phyloP scores from a whole-genome alignment of 805 yeast genomes.

The Metschnikowia matae region DNA sequence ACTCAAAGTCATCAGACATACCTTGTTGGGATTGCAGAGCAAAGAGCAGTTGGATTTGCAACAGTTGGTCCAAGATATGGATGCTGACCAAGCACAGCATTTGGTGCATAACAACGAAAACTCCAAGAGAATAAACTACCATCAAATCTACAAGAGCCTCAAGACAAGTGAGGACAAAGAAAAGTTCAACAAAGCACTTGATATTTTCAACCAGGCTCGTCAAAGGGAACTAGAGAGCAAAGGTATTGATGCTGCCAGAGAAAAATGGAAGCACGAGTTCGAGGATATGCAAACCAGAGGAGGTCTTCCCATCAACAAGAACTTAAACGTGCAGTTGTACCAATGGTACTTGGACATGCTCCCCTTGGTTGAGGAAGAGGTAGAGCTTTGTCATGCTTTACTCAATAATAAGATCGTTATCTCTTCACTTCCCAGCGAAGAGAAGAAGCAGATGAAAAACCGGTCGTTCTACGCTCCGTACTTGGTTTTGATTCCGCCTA shows the following conservation, averaged over 20 bases:
- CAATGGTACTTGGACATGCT: slow-evolving; percentile 76
- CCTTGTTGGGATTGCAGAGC: slow-evolving; percentile 46
- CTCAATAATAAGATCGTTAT: slow-evolving; percentile 23
- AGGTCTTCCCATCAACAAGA: slow-evolving; percentile 49
- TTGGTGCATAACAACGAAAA: slow-evolving; percentile 28
- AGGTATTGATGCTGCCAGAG: slow-evolving; percentile 80
- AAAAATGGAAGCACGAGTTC: slow-evolving; percentile 82
- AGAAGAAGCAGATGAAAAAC: slow-evolving; percentile 31
- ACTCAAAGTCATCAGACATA: slow-evolving; percentile 71
- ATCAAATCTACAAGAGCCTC: slow-evolving; percentile 57
- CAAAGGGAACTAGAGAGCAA: slow-evolving; percentile 72
- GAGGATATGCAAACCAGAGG: slow-evolving; percentile 64
- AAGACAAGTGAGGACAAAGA: slow-evolving; percentile 38
- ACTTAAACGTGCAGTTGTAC: slow-evolving; percentile 72
- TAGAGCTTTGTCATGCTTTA: slow-evolving; percentile 48
- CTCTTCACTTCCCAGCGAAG: slow-evolving; percentile 6
- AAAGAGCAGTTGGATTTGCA: slow-evolving; percentile 20
- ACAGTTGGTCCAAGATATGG: slow-evolving; percentile 26
- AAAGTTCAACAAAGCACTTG: slow-evolving; percentile 62
- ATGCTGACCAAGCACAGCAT: slow-evolving; percentile 23
- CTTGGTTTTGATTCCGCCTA: slow-evolving; percentile 65
- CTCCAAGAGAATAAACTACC: slow-evolving; percentile 54
- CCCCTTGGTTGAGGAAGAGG: slow-evolving; percentile 68
- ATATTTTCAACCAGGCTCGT: slow-evolving; percentile 67
- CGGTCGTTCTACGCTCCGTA: slow-evolving; percentile 73